These are phyloP conservation scores for Fistulifera solaris DNA, from an alignment of 108 stramenopile species.

Conservation along the genomic window DNA sequence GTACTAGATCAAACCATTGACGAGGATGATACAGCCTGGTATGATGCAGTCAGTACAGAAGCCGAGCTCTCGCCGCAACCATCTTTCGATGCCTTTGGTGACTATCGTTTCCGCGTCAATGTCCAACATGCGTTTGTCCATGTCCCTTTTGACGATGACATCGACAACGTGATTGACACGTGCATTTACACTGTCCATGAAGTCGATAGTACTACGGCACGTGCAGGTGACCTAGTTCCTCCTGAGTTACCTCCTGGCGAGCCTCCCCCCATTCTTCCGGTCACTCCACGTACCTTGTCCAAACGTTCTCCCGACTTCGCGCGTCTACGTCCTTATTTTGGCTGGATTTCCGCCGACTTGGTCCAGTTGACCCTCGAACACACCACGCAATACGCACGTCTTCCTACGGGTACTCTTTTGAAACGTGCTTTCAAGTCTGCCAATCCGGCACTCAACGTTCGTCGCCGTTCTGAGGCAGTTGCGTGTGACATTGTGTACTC, in stretches of 20 bases:
- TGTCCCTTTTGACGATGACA: no score
- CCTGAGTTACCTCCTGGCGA: no score
- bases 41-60: not conserved
- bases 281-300: no score
- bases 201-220: no score
- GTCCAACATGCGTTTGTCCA: no score
- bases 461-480: constrained; percentile 12
- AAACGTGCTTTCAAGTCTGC: constrained; percentile 1
- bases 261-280: no score
- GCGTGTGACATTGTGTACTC: constrained; percentile 24
- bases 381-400: constrained; percentile 13
- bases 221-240: no score
- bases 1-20: constrained; percentile 9
- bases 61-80: no score
- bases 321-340: constrained; percentile 6
- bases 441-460: constrained; percentile 16
- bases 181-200: no score
- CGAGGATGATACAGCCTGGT: not conserved
- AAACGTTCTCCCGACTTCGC: not conserved
- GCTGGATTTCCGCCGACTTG: constrained; percentile 6
- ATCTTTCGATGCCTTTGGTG: no score
- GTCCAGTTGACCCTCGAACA: constrained; percentile 3
- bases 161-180: no score
- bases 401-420: not conserved
- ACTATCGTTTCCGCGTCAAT: no score